phyloP scores from a whole-genome alignment of 129 eudicot species.

The Lactuca saligna region DNA sequence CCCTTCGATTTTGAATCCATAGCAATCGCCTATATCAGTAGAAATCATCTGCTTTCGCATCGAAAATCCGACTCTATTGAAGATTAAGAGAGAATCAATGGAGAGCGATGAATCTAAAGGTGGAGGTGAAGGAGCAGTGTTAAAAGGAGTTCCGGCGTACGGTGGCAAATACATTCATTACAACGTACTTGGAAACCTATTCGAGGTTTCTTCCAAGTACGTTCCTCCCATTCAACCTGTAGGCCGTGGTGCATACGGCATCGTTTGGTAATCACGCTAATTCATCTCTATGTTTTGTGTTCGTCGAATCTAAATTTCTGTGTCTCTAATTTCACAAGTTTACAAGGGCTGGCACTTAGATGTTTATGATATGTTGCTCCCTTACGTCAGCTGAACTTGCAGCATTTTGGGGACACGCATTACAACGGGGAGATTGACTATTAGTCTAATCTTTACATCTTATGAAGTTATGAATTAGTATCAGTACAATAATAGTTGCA shows the following conservation, averaged over 20 bases:
- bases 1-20: neutral
- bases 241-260: slow-evolving; percentile 84
- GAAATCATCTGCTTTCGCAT: neutral
- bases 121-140: slow-evolving; percentile 18
- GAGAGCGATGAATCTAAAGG: slow-evolving; percentile 21
- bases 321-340: neutral
- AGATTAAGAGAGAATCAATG: slow-evolving; percentile 20
- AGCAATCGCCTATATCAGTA: neutral
- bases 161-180: slow-evolving; percentile 58
- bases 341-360: neutral
- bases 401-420: neutral
- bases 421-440: neutral
- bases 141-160: slow-evolving; percentile 46
- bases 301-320: neutral
- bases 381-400: slow-evolving; percentile 13
- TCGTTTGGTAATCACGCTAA: slow-evolving; percentile 53
- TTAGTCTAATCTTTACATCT: neutral
- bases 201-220: slow-evolving; percentile 64
- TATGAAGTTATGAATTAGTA: neutral
- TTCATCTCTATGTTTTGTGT: neutral
- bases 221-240: slow-evolving; percentile 66
- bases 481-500: neutral
- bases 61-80: slow-evolving; percentile 1
- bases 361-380: neutral
- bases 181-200: slow-evolving; percentile 66